Percentiles rank a stretch among this genome's conserved stretches.
Conservation (phyloP, 306 rosid genomes). For the Quercus cerris region DNA sequence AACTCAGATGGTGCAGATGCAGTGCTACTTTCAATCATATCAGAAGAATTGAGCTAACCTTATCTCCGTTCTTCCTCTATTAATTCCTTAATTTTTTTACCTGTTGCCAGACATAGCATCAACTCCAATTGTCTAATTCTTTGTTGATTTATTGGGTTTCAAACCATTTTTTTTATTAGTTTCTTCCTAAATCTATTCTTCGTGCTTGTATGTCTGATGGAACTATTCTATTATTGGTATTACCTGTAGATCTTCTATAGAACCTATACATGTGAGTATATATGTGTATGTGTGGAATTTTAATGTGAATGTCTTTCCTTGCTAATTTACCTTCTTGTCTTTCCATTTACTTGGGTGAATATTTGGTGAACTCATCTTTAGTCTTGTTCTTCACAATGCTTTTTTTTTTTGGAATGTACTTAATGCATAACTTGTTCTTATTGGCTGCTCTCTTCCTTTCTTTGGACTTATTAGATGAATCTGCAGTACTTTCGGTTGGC, state of each 20-base stretch:
- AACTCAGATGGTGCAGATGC: no score
- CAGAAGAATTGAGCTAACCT: no score
- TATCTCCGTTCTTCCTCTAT: no score
- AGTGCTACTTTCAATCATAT: no score
- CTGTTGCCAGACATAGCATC: no score
- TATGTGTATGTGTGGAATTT: neutral
- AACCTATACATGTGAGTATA: neutral
- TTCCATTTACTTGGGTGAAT: constrained; percentile 2
- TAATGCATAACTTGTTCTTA: constrained; percentile 15
- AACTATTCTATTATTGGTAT: neutral
- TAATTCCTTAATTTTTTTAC: no score
- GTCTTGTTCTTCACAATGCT: constrained; percentile 1
- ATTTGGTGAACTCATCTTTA: neutral
- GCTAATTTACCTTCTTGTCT: neutral
- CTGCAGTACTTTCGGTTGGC: constrained; percentile 35
- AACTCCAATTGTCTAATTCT: no score
- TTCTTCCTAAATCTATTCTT: neutral
- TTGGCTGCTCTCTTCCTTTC: constrained; percentile 4
- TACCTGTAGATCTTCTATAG: neutral
- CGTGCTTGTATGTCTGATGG: neutral
- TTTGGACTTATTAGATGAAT: constrained; percentile 49
- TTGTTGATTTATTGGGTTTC: neutral
- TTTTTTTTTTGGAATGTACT: neutral
- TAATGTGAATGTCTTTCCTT: neutral
- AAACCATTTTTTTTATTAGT: neutral